Conservation (phyloP, 176 grass and related monocot genomes). For the Aegilops tauschii region DNA sequence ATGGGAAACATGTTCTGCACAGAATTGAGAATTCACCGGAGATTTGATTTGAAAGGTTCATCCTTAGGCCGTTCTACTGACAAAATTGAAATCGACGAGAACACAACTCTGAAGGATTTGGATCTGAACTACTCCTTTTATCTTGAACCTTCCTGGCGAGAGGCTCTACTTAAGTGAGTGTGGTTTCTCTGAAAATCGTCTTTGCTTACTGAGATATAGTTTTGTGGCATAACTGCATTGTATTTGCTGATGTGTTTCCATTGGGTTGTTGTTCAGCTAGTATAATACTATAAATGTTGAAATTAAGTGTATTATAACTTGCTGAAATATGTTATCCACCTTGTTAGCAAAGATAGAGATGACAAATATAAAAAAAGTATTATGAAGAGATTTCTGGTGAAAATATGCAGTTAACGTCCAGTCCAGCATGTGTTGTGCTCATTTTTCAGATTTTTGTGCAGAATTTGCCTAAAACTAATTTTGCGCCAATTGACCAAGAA, state of each 20-base stretch:
- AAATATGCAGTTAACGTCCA: background rate
- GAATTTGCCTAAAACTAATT: background rate
- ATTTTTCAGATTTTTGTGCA: background rate
- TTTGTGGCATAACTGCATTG: slow-evolving; percentile 3
- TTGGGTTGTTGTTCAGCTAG: background rate
- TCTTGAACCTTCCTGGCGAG: slow-evolving; percentile 98
- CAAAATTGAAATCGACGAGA: slow-evolving; percentile 98
- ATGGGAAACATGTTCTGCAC: slow-evolving; percentile 99
- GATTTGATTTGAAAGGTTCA: slow-evolving; percentile 98
- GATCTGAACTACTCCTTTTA: slow-evolving; percentile 95
- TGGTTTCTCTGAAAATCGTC: background rate
- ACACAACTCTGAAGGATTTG: slow-evolving; percentile 96
- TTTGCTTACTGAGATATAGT: background rate
- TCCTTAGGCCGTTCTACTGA: slow-evolving; percentile 87
- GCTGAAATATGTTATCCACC: background rate
- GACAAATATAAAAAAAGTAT: background rate
- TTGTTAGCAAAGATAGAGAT: background rate
- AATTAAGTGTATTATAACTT: background rate
- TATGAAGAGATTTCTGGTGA: background rate
- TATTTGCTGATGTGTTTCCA: background rate
- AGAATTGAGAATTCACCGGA: slow-evolving; percentile 90
- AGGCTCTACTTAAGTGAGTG: slow-evolving; percentile 83
- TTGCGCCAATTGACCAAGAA: background rate
- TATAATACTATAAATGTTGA: too few relatives aligned
- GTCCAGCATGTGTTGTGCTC: background rate